phyloP scores from a whole-genome alignment of 2,329 filamentous ascomycete species.

The Rutstroemia sp. region DNA sequence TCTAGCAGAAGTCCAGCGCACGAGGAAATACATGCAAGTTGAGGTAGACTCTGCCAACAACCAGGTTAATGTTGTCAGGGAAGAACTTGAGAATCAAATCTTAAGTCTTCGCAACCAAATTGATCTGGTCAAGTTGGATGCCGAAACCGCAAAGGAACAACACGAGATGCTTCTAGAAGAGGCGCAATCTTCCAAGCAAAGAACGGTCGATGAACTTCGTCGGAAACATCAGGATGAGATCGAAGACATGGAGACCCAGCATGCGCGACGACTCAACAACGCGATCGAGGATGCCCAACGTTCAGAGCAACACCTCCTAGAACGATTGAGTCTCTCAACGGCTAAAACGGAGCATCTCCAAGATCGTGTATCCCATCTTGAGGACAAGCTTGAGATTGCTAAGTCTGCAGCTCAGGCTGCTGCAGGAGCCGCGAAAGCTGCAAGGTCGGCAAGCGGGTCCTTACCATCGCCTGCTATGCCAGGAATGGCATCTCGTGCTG shows the following conservation, averaged over 20 bases:
- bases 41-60: slow-evolving; percentile 80
- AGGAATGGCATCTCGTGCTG: slow-evolving; percentile 33
- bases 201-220: slow-evolving; percentile 41
- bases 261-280: slow-evolving; percentile 66
- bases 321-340: slow-evolving; percentile 73
- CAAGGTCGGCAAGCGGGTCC: slow-evolving; percentile 14
- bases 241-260: slow-evolving; percentile 68
- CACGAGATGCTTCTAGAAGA: slow-evolving; percentile 82
- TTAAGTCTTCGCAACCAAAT: slow-evolving; percentile 64
- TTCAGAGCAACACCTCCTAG: slow-evolving; percentile 69
- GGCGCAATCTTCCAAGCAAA: slow-evolving; percentile 60
- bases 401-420: slow-evolving; percentile 65
- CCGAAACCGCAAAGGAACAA: slow-evolving; percentile 71
- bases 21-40: slow-evolving; percentile 67
- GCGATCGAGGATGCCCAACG: slow-evolving; percentile 75
- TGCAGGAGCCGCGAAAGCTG: slow-evolving; percentile 22
- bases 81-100: slow-evolving; percentile 76
- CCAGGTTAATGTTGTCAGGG: slow-evolving; percentile 75
- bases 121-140: slow-evolving; percentile 70
- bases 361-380: slow-evolving; percentile 75
- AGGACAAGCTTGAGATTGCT: slow-evolving; percentile 86
- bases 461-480: slow-evolving; percentile 8
- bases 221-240: slow-evolving; percentile 60
- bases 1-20: slow-evolving; percentile 72
- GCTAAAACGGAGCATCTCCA: slow-evolving; percentile 81